Base-by-base conservation (phyloP, 495 filamentous ascomycete genomes). In the Hapsidospora chrysogenum region DNA sequence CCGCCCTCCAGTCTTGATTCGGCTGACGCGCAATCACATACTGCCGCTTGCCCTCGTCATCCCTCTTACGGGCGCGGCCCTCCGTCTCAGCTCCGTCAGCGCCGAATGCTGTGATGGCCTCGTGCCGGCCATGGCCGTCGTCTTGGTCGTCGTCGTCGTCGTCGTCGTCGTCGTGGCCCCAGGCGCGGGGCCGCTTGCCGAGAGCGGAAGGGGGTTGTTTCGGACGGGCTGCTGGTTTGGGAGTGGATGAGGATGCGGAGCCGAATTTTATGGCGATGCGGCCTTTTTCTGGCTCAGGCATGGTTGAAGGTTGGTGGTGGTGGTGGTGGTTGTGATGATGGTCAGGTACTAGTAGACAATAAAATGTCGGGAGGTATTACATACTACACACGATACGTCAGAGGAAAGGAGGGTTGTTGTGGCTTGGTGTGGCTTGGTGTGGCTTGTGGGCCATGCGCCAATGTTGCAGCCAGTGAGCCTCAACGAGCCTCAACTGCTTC, bases 1-100 rank as follows among this genome's bases (percentile, higher is more conserved):
- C 67, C 38, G 75, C 74, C 45, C 74, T 71, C 80, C 79, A 83
- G 48, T 85, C 73, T 33, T 76, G 72, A 49, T 78, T 80, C 50
- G 64, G 66, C 38, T 74, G 63, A 9, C 66, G 66, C 9, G 62
- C 61, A 35, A 89, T 89, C 17, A 82, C 64, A 17, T 81, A 54
- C 37, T 41, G 34, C 45, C 53, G 17, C 33, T 36, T 36, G 16
- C 26, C 23, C 33, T 36, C 33, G 20, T 11, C 17, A 8, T 13
- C 16, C 22, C 23, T 21, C 15, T 36, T 25, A n/a, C n/a, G n/a
- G n/a, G n/a, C n/a, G n/a, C n/a, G 23, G 13, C 36, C 16, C 8
- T 37, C 37, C 13, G 42, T 39, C 10, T 48, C 45, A 13, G 45
- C 44, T 25, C 44, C 47, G 9, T 51, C 47, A 3, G 33, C 48